These are phyloP conservation scores for Neofusicoccum cordaticola DNA, from an alignment of 2,329 filamentous ascomycete genomes.

Conservation along the genomic window DNA sequence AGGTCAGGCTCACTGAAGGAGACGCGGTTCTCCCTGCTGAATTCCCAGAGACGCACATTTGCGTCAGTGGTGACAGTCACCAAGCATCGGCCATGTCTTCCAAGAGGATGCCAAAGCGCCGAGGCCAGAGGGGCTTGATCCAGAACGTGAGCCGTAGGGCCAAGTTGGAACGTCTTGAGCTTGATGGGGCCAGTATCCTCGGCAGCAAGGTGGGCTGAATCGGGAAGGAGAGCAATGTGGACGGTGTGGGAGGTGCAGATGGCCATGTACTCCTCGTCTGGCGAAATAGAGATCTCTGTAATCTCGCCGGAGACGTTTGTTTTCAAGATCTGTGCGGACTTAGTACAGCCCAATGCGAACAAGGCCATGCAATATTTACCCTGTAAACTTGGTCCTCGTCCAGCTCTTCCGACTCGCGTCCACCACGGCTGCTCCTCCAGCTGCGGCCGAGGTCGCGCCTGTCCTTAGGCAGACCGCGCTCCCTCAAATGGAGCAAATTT, in stretches of 20 bases:
- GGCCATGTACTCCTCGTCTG: conserved; percentile 76
- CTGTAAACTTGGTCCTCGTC: conserved; percentile 18
- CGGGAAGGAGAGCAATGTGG: conserved; percentile 81
- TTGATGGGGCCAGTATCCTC: conserved; percentile 68
- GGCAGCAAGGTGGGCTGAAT: conserved; percentile 70
- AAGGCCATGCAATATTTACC: background rate
- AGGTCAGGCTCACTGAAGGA: conserved; percentile 82
- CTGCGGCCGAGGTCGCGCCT: conserved; percentile 1
- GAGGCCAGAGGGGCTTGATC: conserved; percentile 78
- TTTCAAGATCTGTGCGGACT: conserved; percentile 64
- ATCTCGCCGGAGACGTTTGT: conserved; percentile 79
- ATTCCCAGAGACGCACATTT: conserved; percentile 84
- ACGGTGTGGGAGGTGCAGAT: conserved; percentile 85
- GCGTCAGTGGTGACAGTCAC: conserved; percentile 88
- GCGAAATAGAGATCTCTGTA: conserved; percentile 79
- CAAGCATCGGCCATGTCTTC: conserved; percentile 74
- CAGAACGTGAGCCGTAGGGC: conserved; percentile 86
- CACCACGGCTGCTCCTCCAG: conserved; percentile 1
- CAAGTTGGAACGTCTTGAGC: conserved; percentile 85
- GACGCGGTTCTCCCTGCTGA: conserved; percentile 78
- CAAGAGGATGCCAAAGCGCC: conserved; percentile 88
- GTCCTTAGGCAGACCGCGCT: conserved; percentile 25
- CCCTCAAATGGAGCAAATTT: conserved; percentile 77
- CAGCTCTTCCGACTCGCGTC: background rate
- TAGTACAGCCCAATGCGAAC: background rate